Evolutionary conservation across 2,329 filamentous ascomycete genomes (phyloP).

Genomic region (Ophidiomyces ophidiicola): DNA sequence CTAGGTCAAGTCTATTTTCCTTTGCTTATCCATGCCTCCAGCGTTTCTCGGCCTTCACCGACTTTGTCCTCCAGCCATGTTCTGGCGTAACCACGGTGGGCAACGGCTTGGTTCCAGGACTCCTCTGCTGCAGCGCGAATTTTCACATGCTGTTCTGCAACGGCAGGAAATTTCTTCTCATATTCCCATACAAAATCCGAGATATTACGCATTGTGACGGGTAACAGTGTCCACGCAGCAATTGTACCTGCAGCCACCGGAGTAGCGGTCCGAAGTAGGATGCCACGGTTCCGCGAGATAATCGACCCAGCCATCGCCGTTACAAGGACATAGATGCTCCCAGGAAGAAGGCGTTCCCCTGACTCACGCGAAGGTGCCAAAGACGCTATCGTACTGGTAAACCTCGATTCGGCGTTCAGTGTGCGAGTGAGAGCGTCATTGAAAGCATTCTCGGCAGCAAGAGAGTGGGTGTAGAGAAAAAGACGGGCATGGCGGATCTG

Average conservation of each 20-base stretch:
- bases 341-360: constrained; percentile 80
- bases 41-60: constrained; percentile 56
- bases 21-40: constrained; percentile 87
- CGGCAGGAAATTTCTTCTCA: constrained; percentile 72
- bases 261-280: constrained; percentile 63
- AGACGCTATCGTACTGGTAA: constrained; percentile 78
- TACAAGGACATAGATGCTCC: constrained; percentile 81
- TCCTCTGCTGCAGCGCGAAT: constrained; percentile 56
- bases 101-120: constrained; percentile 60
- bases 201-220: constrained; percentile 81
- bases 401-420: constrained; percentile 74
- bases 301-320: constrained; percentile 92
- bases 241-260: constrained; percentile 70
- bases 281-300: constrained; percentile 72
- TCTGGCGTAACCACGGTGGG: constrained; percentile 58
- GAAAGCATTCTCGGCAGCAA: constrained; percentile 64
- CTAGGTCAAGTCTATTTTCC: constrained; percentile 46
- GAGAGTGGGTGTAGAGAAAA: constrained; percentile 64
- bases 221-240: constrained; percentile 73
- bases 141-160: constrained; percentile 69
- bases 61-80: constrained; percentile 72
- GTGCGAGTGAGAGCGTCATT: constrained; percentile 70
- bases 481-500: constrained; percentile 72
- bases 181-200: constrained; percentile 80
- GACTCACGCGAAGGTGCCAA: constrained; percentile 75